These are phyloP conservation scores for Bipolaris oryzae DNA, from an alignment of 2,329 filamentous ascomycete genomes.

Conservation along the genomic window DNA sequence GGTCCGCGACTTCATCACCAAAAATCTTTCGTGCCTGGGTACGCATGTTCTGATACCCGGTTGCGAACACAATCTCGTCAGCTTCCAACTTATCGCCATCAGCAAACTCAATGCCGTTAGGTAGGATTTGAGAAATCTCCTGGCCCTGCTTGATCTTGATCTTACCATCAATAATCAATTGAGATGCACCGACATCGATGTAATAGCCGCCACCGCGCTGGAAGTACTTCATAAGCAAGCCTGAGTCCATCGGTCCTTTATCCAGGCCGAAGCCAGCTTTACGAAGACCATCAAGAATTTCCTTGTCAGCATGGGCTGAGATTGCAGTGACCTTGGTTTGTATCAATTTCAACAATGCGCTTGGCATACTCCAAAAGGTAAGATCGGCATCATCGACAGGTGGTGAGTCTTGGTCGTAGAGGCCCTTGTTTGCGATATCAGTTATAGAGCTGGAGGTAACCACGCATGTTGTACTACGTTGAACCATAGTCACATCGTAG, in stretches of 20 bases:
- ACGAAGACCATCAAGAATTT: slow-evolving; percentile 51
- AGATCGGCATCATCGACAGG: slow-evolving; percentile 39
- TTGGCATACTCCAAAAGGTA: slow-evolving; percentile 43
- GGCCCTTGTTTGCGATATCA: slow-evolving; percentile 38
- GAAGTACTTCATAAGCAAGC: slow-evolving; percentile 48
- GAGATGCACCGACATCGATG: slow-evolving; percentile 54
- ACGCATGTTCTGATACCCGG: slow-evolving; percentile 55
- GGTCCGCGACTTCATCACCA: slow-evolving; percentile 49
- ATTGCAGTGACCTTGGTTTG: slow-evolving; percentile 33
- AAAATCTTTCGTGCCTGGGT: slow-evolving; percentile 48
- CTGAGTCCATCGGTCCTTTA: slow-evolving; percentile 33
- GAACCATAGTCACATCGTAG: slow-evolving; percentile 55
- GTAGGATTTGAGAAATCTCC: slow-evolving; percentile 45
- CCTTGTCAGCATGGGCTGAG: slow-evolving; percentile 42
- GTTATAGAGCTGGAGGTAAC: slow-evolving; percentile 35
- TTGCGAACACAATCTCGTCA: slow-evolving; percentile 56
- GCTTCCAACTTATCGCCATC: slow-evolving; percentile 53
- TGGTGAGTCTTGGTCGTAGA: slow-evolving; percentile 38
- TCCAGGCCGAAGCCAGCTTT: slow-evolving; percentile 53
- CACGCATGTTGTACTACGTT: slow-evolving; percentile 52
- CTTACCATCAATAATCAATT: slow-evolving; percentile 52
- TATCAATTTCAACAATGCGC: slow-evolving; percentile 39
- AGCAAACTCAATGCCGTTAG: slow-evolving; percentile 51
- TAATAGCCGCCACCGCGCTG: slow-evolving; percentile 56
- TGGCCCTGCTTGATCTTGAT: slow-evolving; percentile 53